Evolutionary conservation across 208 protist genomes (phyloP).

Genomic region (Leishmania turanica): DNA sequence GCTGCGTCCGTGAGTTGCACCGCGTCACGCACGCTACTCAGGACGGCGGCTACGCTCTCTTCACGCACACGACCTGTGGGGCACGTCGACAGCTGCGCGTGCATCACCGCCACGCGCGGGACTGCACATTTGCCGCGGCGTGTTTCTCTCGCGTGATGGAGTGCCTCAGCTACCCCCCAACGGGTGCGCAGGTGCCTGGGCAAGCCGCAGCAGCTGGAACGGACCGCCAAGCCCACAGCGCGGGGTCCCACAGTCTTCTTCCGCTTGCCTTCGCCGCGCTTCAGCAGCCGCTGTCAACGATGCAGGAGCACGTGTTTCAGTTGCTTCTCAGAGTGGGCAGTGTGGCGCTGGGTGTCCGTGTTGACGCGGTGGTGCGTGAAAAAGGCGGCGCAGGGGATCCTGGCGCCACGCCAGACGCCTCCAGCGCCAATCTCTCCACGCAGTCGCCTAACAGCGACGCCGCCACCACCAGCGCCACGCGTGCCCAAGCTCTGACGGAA

Average conservation of each 20-base stretch:
- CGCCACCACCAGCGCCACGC: conserved; percentile 7
- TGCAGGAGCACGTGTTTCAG: conserved; percentile 30
- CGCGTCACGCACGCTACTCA: conserved; percentile 5
- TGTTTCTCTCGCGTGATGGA: not conserved
- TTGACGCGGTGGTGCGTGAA: conserved; percentile 41
- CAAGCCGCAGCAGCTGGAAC: not conserved
- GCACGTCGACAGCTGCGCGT: not conserved
- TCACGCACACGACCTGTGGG: not conserved
- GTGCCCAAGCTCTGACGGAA: conserved; percentile 5
- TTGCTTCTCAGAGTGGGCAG: conserved; percentile 22
- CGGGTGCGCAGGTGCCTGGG: not conserved
- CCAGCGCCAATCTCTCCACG: not conserved
- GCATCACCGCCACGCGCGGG: conserved; percentile 11
- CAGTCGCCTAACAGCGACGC: not conserved
- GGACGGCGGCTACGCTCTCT: conserved; percentile 7
- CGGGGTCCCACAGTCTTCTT: not conserved
- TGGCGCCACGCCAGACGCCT: not conserved
- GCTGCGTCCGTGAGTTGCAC: conserved; percentile 24
- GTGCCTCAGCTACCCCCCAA: not conserved
- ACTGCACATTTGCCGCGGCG: conserved; percentile 6
- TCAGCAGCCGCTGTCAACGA: conserved; percentile 45
- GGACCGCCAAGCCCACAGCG: not conserved
- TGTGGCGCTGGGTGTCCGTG: conserved; percentile 27
- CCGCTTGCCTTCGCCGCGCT: conserved; percentile 19
- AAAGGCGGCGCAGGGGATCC: conserved; percentile 20